Conservation (phyloP, 2,329 filamentous ascomycete species). For the Fusarium anthophilum region DNA sequence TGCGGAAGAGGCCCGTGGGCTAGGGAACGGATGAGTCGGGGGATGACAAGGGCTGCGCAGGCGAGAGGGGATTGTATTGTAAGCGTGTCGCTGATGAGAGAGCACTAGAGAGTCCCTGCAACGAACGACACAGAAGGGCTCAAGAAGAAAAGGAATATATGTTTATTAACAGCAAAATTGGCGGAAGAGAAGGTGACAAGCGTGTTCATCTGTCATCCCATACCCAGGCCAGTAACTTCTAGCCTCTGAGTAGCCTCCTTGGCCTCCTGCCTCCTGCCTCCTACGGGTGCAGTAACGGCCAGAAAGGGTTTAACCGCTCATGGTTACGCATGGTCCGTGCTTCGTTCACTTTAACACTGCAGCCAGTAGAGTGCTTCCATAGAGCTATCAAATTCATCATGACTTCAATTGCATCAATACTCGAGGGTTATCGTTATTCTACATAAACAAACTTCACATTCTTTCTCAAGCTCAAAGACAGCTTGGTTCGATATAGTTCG, state of each 20-base stretch:
- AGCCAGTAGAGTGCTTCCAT: slow-evolving; percentile 35
- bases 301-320: slow-evolving; percentile 23
- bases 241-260: too few species aligned
- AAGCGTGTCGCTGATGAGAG: slow-evolving; percentile 5
- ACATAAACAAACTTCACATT: background rate
- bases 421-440: slow-evolving; percentile 9
- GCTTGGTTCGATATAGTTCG: slow-evolving; percentile 29
- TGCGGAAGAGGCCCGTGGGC: slow-evolving; percentile 36
- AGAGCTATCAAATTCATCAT: slow-evolving; percentile 36
- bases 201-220: slow-evolving; percentile 29
- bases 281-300: slow-evolving; percentile 15
- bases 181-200: slow-evolving; percentile 31
- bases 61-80: background rate
- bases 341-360: slow-evolving; percentile 16
- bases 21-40: slow-evolving; percentile 30
- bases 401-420: slow-evolving; percentile 38
- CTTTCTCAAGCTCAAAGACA: background rate
- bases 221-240: background rate
- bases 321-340: slow-evolving; percentile 35
- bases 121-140: background rate
- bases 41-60: slow-evolving; percentile 13
- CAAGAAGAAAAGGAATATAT: background rate
- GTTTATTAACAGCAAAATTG: slow-evolving; percentile 1
- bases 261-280: slow-evolving; percentile 33
- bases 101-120: background rate